Percentiles rank a stretch among this genome's conserved stretches.
phyloP scores from a whole-genome alignment of 345 rosid genomes.

The Viola odorata region DNA sequence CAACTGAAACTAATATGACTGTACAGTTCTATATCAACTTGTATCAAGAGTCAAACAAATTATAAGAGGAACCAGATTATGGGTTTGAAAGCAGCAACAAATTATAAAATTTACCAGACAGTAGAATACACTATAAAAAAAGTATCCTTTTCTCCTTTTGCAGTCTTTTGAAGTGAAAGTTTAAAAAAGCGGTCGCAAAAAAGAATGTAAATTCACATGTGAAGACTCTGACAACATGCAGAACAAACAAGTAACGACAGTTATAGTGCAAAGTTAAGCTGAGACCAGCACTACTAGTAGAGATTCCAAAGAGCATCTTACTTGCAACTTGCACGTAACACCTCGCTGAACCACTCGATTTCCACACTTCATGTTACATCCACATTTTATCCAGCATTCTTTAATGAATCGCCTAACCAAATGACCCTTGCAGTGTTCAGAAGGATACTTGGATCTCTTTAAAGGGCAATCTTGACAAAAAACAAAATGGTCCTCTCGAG shows the following conservation, averaged over 20 bases:
- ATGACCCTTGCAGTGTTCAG: slow-evolving; percentile 60
- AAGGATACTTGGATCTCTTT: slow-evolving; percentile 35
- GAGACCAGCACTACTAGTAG: not conserved
- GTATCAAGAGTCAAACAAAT: too few relatives aligned
- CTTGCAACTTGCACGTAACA: slow-evolving; percentile 62
- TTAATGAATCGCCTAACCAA: slow-evolving; percentile 73
- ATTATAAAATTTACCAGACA: too few relatives aligned
- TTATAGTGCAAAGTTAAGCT: not conserved
- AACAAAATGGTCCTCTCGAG: slow-evolving; percentile 29
- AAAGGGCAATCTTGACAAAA: slow-evolving; percentile 74
- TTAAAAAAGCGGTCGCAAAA: not conserved
- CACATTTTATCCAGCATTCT: slow-evolving; percentile 94
- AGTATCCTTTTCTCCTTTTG: too few relatives aligned
- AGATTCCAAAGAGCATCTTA: slow-evolving; percentile 13
- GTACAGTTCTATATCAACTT: too few relatives aligned
- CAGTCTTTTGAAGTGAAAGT: too few relatives aligned
- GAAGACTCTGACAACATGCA: too few relatives aligned
- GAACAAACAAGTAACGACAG: not conserved
- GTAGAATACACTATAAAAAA: too few relatives aligned
- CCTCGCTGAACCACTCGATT: slow-evolving; percentile 85
- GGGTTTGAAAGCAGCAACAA: too few relatives aligned
- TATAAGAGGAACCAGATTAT: too few relatives aligned
- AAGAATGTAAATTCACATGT: not conserved
- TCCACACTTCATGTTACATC: slow-evolving; percentile 69
- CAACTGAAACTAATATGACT: too few relatives aligned